Evolutionary conservation across 2,329 filamentous ascomycete species (phyloP), one percentile per base, ranked within the genome.

Genomic region (Zasmidium citrigriseum): DNA sequence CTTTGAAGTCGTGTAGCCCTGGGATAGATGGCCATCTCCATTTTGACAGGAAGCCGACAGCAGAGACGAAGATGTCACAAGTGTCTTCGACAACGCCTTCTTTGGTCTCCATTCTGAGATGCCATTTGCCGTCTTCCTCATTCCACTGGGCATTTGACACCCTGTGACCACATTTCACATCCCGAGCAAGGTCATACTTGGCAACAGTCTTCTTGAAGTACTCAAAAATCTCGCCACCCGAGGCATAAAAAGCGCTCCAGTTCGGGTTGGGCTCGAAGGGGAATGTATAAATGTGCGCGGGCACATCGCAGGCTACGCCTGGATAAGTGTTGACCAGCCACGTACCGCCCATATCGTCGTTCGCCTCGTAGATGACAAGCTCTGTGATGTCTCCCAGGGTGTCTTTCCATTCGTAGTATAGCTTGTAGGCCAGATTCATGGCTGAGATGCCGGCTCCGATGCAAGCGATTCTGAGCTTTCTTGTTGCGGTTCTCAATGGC

Each of bases 341-440:
- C 0, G 77, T 78, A 4, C 77, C 77, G 7, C 76, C 77, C 20
- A 79, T 60, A 18, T 73, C 71, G 9, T 68, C 56, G 50, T 72
- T 71, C 59, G 75, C 73, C 63, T 81, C 78, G 54, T 78, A 80
- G 52, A 81, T 76, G 0, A 72, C 68, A 47, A 76, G 68, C 4
- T 74, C 72, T 25, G 77, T 66, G 18, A 69, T 64, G 20, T 72
- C 68, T 12, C 72, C 63, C 20, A 73, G 57, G 1, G 57, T 46
- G 11, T 61, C 52, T n/a, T 73, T 66, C 57, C 70, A 68, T 46
- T 72, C 68, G 56, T 77, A 70, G 54, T 76, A 71, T 49, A 78
- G 63, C 59, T 77, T 77, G 60, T 78, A 72, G 2, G 76, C 75
- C 21, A 78, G 64, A 25, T 71, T 70, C 60, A 79, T 67, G 1